Conservation (phyloP, 306 rosid species). For the Amphicarpaea edgeworthii region DNA sequence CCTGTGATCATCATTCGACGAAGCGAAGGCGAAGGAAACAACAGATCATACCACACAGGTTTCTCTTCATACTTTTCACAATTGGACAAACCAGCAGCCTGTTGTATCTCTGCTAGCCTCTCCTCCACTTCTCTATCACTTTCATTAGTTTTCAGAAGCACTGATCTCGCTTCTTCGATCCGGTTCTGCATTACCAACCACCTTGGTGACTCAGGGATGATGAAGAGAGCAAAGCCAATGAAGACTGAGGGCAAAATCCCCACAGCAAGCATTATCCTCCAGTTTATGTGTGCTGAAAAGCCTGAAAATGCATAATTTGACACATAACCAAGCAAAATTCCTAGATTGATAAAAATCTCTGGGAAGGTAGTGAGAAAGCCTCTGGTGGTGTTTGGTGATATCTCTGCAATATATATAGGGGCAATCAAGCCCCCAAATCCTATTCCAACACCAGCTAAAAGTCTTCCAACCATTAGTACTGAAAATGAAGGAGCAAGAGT, state of each 20-base stretch:
- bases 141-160: slow-evolving; percentile 72
- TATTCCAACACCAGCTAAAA: slow-evolving; percentile 81
- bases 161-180: slow-evolving; percentile 78
- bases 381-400: slow-evolving; percentile 73
- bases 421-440: slow-evolving; percentile 82
- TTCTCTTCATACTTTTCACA: slow-evolving; percentile 59
- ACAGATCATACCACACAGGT: slow-evolving; percentile 66
- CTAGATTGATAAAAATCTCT: slow-evolving; percentile 76
- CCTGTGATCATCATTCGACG: slow-evolving; percentile 77
- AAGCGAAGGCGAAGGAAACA: slow-evolving; percentile 69
- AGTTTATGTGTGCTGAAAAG: slow-evolving; percentile 69
- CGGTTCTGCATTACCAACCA: slow-evolving; percentile 78
- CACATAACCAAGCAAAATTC: slow-evolving; percentile 78
- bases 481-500: slow-evolving; percentile 70
- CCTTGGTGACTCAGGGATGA: slow-evolving; percentile 89
- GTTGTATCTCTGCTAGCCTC: slow-evolving; percentile 70
- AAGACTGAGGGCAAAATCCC: slow-evolving; percentile 81
- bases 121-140: slow-evolving; percentile 74
- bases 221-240: slow-evolving; percentile 75
- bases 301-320: slow-evolving; percentile 83
- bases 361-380: slow-evolving; percentile 86
- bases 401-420: slow-evolving; percentile 82
- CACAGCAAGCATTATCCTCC: slow-evolving; percentile 90
- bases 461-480: slow-evolving; percentile 69
- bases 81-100: slow-evolving; percentile 61